Evolutionary conservation across 73 alveolate species (phyloP), one percentile per base, ranked within the genome.

Genomic region (Stentor roeselii): DNA sequence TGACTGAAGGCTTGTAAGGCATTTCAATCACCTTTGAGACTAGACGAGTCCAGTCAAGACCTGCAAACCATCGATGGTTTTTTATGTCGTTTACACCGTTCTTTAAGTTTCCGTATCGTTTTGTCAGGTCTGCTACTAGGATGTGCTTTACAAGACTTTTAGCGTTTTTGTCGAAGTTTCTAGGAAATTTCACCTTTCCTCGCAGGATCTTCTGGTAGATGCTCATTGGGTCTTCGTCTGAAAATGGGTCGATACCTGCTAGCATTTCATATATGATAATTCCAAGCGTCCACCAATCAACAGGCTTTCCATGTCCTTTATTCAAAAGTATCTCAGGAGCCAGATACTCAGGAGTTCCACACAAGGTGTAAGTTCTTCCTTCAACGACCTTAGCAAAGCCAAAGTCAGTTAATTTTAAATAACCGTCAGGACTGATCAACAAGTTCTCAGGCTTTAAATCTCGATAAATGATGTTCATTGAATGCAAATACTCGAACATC

Each of bases 291-390:
- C 98, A 94, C 98, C 98, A 94, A 85, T 95, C 99, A 36, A 95
- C 99, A 14, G 99, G 97, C 90, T 96, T 96, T 60, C 98, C 98
- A 84, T 96, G 99, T 75, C 99, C 99, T 91, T 95, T 80, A 87
- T 93, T 93, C 60, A 97, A 90, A 59, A 97, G 89, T 67, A 97
- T 95, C 88, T 97, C 99, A 34, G 99, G 99, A 59, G 99, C 99
- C 91, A 97, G 86, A 95, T 97, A 97, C 87, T 97, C 99, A 36
- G 99, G 99, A 21, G 99, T 96, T 39, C 99, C 99, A 84, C 99
- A 96, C 74, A 96, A 93, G 35, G 99, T 96, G 91, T 94, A 96
- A 27, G 99, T 96, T 82, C 99, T 89, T 78, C 97, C 96, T 83
- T 92, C 96, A 40, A 95, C 98, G 2, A 96, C 93, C 76, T 96